These are phyloP conservation scores for Coleophoma cylindrospora DNA, from an alignment of 2,329 filamentous ascomycete species.

Conservation along the genomic window DNA sequence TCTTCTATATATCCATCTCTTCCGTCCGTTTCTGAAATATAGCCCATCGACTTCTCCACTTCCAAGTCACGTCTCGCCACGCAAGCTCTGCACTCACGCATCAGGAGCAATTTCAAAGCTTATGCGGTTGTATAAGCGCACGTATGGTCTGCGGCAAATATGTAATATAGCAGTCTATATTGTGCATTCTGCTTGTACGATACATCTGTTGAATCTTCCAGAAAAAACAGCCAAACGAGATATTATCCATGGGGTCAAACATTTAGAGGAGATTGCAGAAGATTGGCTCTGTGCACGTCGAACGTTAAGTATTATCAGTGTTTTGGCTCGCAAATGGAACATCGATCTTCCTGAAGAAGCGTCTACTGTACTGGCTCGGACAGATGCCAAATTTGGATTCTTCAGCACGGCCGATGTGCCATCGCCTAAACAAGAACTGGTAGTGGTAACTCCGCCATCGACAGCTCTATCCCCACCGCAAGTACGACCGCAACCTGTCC, in stretches of 20 bases:
- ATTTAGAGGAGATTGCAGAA: slow-evolving; percentile 92
- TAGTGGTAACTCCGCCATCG: slow-evolving; percentile 17
- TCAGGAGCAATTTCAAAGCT: slow-evolving; percentile 87
- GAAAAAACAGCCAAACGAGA: slow-evolving; percentile 88
- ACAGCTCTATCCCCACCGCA: slow-evolving; percentile 14
- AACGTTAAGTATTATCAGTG: slow-evolving; percentile 78
- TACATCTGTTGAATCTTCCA: slow-evolving; percentile 87
- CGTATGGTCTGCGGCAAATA: slow-evolving; percentile 86
- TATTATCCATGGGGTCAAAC: slow-evolving; percentile 83
- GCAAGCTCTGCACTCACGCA: slow-evolving; percentile 85
- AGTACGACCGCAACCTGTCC: slow-evolving; percentile 3
- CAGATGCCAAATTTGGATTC: slow-evolving; percentile 74
- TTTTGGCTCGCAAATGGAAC: slow-evolving; percentile 84
- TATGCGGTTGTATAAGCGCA: slow-evolving; percentile 90
- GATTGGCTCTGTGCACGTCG: slow-evolving; percentile 88
- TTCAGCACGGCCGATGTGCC: slow-evolving; percentile 42
- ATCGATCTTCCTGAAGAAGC: slow-evolving; percentile 85
- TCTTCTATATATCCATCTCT: slow-evolving; percentile 90
- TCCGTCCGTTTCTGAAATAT: slow-evolving; percentile 92
- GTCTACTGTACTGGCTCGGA: slow-evolving; percentile 65
- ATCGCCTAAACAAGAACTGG: slow-evolving; percentile 24
- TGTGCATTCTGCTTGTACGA: slow-evolving; percentile 87
- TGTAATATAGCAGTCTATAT: slow-evolving; percentile 98
- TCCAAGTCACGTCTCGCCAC: slow-evolving; percentile 80
- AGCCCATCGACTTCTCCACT: slow-evolving; percentile 75